phyloP scores from a whole-genome alignment of 2,329 filamentous ascomycete species.

The Anthostomella pinea region DNA sequence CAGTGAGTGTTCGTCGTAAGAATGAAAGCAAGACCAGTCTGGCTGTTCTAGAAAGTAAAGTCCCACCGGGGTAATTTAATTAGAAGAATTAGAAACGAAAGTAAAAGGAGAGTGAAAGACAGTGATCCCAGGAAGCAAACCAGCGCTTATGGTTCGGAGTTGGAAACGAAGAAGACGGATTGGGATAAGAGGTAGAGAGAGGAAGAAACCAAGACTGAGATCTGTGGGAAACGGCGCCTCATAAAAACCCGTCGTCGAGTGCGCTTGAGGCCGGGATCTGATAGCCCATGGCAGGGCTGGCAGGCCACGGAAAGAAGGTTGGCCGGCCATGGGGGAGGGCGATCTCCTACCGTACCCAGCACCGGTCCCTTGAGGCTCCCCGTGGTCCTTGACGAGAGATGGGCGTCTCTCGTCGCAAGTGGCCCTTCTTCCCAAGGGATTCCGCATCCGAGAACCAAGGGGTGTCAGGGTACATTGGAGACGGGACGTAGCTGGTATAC shows the following conservation, averaged over 20 bases:
- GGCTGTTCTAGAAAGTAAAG: conserved; percentile 36
- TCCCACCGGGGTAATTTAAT: conserved; percentile 33
- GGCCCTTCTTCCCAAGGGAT: conserved; percentile 12
- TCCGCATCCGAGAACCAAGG: conserved; percentile 24
- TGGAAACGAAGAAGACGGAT: conserved; percentile 29
- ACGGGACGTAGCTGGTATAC: neutral
- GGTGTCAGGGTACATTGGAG: conserved; percentile 11
- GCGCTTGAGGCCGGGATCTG: conserved; percentile 11
- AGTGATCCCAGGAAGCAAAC: conserved; percentile 46
- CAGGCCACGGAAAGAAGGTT: conserved; percentile 31
- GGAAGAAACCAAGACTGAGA: conserved; percentile 24
- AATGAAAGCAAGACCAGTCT: conserved; percentile 39
- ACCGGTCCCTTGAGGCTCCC: conserved; percentile 24
- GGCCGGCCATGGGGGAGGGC: conserved; percentile 26
- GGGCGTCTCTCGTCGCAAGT: conserved; percentile 12
- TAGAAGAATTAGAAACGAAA: conserved; percentile 33
- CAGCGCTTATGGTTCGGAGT: conserved; percentile 44
- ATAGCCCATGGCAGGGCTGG: conserved; percentile 12
- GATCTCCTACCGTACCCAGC: conserved; percentile 25
- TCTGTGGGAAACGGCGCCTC: conserved; percentile 27
- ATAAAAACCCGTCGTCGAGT: conserved; percentile 25
- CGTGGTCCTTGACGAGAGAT: conserved; percentile 16
- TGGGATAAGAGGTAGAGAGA: conserved; percentile 32
- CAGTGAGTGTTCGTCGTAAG: conserved; percentile 17
- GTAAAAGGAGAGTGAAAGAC: conserved; percentile 33